Evolutionary conservation across 2,329 filamentous ascomycete genomes (phyloP).

Genomic region (Trichoderma brevicompactum): DNA sequence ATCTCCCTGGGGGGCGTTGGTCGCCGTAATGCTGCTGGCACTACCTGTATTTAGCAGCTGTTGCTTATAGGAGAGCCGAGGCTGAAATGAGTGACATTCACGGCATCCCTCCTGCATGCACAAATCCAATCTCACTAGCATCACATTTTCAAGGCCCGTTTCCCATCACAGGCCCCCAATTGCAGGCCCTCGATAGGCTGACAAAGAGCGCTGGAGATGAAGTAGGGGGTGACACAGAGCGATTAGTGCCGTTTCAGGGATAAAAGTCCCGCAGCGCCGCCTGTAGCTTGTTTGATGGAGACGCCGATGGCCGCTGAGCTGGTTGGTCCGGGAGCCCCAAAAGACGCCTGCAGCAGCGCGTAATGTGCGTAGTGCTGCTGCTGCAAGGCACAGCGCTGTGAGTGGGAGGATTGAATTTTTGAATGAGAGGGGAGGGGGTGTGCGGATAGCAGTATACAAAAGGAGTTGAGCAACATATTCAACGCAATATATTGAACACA

Average conservation of each 20-base stretch:
- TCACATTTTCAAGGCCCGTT: background rate
- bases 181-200: conserved; percentile 16
- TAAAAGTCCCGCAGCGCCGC: conserved; percentile 25
- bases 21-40: background rate
- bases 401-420: background rate
- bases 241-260: conserved; percentile 28
- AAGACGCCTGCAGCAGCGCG: background rate
- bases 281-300: conserved; percentile 28
- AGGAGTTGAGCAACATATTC: no score
- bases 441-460: background rate
- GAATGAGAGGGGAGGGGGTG: background rate
- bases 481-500: no score
- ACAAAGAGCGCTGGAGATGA: conserved; percentile 25
- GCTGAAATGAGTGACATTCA: conserved; percentile 24
- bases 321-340: conserved; percentile 2
- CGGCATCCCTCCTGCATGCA: background rate
- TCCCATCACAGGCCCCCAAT: background rate
- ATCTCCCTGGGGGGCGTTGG: no score
- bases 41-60: no score
- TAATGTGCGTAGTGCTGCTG: conserved; percentile 4
- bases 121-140: conserved; percentile 2
- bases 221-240: conserved; percentile 18
- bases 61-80: background rate
- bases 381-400: conserved; percentile 26
- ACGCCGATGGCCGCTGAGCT: background rate